Evolutionary conservation across 2,329 filamentous ascomycete genomes (phyloP).

Genomic region (Dryadomyces quercus-mongolicae): DNA sequence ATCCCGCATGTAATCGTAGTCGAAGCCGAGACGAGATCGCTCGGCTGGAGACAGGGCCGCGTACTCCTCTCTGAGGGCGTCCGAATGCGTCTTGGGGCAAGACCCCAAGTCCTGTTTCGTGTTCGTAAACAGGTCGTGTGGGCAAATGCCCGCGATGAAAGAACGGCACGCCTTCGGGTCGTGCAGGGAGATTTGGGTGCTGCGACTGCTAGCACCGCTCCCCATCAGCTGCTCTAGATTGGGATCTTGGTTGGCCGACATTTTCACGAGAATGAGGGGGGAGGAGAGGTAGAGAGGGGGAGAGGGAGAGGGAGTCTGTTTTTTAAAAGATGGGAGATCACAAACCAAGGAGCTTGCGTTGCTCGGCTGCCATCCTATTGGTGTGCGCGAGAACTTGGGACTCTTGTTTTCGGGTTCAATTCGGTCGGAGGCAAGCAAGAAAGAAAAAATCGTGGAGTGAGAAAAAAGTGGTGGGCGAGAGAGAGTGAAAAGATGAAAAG

Average conservation of each 20-base stretch:
- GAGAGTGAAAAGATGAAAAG: neutral
- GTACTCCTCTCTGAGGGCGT: constrained; percentile 82
- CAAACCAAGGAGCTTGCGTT: constrained; percentile 81
- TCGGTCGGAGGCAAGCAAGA: too few species aligned
- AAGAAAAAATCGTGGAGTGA: too few species aligned
- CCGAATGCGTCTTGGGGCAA: constrained; percentile 79
- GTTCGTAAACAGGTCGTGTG: constrained; percentile 98
- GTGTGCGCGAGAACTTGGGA: neutral
- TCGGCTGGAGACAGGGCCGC: constrained; percentile 59
- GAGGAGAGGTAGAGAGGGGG: neutral
- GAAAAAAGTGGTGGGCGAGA: too few species aligned
- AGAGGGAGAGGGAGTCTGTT: neutral
- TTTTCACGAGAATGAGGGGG: neutral
- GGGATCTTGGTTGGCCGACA: neutral
- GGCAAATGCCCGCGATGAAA: constrained; percentile 86
- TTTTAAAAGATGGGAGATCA: constrained; percentile 3
- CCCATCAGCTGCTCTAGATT: constrained; percentile 83
- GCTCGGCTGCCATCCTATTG: constrained; percentile 75
- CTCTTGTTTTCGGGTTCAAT: too few species aligned
- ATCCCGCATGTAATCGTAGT: constrained; percentile 93
- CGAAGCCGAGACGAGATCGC: constrained; percentile 73
- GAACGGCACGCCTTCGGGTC: constrained; percentile 93
- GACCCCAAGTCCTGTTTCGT: constrained; percentile 94
- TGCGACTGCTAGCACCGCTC: constrained; percentile 58
- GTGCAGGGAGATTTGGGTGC: constrained; percentile 72